Conservation (phyloP, 2,329 filamentous ascomycete genomes). For the Diaporthe citri region DNA sequence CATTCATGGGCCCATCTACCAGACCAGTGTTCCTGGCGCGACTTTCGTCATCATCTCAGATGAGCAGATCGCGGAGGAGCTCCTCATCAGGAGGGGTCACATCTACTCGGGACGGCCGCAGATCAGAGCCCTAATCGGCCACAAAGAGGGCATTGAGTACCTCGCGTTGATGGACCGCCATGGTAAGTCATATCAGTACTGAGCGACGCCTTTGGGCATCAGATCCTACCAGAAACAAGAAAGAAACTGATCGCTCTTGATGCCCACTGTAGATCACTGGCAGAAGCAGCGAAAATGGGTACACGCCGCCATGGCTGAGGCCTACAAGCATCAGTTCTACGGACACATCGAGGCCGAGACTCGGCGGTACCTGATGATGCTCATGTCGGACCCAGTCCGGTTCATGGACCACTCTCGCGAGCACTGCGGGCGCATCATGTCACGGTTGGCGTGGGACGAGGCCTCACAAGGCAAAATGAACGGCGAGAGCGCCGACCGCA, state of each 20-base stretch:
- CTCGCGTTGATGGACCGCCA: conserved; percentile 65
- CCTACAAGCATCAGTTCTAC: conserved; percentile 57
- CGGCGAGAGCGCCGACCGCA: conserved; percentile 60
- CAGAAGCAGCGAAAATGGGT: conserved; percentile 64
- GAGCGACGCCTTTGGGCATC: background rate
- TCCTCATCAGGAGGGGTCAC: conserved; percentile 62
- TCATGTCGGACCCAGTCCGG: conserved; percentile 59
- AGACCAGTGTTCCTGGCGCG: conserved; percentile 55
- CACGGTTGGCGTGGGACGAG: conserved; percentile 63
- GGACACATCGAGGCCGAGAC: conserved; percentile 63
- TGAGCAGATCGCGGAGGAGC: conserved; percentile 61
- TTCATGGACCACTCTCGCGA: conserved; percentile 62
- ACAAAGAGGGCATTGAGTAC: conserved; percentile 62
- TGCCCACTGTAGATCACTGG: conserved; percentile 56
- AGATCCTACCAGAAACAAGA: background rate
- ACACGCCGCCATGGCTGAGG: conserved; percentile 59
- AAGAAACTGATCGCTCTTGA: conserved; percentile 1
- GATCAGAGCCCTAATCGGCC: conserved; percentile 61
- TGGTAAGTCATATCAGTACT: conserved; percentile 50
- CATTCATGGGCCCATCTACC: conserved; percentile 57
- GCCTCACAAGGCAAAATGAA: conserved; percentile 59
- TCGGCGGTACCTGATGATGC: conserved; percentile 58
- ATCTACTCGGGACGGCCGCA: conserved; percentile 64
- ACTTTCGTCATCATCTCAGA: conserved; percentile 61
- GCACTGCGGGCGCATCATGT: conserved; percentile 64